Conservation (phyloP, 805 yeast species). For the Cyberlindnera maclurae region DNA sequence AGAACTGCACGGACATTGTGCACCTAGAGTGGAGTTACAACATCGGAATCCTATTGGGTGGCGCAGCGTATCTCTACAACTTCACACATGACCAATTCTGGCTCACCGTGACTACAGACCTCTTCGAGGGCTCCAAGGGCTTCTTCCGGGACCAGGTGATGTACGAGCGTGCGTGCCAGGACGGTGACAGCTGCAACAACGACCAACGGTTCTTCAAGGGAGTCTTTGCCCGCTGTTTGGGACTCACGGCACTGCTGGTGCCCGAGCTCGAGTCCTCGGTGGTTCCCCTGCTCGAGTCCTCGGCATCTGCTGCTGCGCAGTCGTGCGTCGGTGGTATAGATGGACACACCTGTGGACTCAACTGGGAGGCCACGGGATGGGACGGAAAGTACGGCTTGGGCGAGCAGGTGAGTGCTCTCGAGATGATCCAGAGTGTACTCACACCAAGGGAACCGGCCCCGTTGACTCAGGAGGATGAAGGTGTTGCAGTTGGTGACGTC, state of each 20-base stretch:
- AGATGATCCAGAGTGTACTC: constrained; percentile 44
- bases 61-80: constrained; percentile 63
- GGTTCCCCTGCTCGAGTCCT: constrained; percentile 33
- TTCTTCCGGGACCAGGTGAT: constrained; percentile 48
- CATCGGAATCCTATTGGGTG: constrained; percentile 59
- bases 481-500: constrained; percentile 46
- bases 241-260: constrained; percentile 47
- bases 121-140: constrained; percentile 38
- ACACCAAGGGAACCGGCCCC: constrained; percentile 41
- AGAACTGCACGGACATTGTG: constrained; percentile 42
- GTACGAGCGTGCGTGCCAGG: constrained; percentile 59
- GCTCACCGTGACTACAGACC: constrained; percentile 39
- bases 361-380: constrained; percentile 55
- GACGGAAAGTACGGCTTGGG: constrained; percentile 68
- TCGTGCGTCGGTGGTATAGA: constrained; percentile 71
- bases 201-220: constrained; percentile 76
- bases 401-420: constrained; percentile 70
- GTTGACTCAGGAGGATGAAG: constrained; percentile 41
- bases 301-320: constrained; percentile 62
- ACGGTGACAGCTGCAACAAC: constrained; percentile 48
- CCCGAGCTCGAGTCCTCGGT: constrained; percentile 43
- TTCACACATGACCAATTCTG: constrained; percentile 45
- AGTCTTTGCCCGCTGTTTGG: constrained; percentile 55
- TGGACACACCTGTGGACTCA: constrained; percentile 67
- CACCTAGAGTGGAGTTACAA: constrained; percentile 59